A percentile compares a stretch with the other conserved stretches of the same genome.
Conservation (phyloP, 2,329 filamentous ascomycete species). For the Neonectria coccinea region DNA sequence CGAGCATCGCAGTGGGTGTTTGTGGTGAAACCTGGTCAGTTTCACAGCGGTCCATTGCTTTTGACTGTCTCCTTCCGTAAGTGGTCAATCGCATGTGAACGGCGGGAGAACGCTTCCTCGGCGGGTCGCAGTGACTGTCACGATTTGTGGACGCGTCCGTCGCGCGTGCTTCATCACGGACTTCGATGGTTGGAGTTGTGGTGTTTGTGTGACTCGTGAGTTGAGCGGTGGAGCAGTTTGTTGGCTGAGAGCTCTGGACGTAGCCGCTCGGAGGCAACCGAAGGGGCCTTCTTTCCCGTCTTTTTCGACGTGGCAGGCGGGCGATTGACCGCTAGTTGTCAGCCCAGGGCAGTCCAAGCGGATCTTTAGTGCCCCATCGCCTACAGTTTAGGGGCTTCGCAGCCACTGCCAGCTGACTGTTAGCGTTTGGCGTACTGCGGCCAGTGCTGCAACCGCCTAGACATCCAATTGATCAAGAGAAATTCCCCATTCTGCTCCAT, state of each 20-base stretch:
- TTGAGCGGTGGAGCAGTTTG: constrained; percentile 33
- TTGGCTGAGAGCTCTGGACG: constrained; percentile 33
- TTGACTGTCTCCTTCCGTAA: constrained; percentile 18
- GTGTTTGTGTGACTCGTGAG: background rate
- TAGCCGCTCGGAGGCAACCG: constrained; percentile 42
- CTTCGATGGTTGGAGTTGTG: constrained; percentile 19
- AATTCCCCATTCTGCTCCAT: background rate
- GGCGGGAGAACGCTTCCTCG: constrained; percentile 2
- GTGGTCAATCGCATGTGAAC: constrained; percentile 1
- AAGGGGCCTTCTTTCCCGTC: constrained; percentile 26
- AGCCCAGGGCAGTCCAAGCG: constrained; percentile 8
- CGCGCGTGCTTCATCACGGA: constrained; percentile 8
- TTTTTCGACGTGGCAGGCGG: constrained; percentile 33
- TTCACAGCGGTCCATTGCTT: constrained; percentile 34
- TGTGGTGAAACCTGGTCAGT: constrained; percentile 42
- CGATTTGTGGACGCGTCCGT: background rate
- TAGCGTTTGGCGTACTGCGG: constrained; percentile 15
- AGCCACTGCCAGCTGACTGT: constrained; percentile 17
- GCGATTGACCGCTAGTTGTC: constrained; percentile 21
- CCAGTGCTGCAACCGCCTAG: constrained; percentile 6
- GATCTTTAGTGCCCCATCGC: constrained; percentile 1
- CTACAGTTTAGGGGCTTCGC: constrained; percentile 6
- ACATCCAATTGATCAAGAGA: constrained; percentile 16
- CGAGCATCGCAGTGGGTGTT: constrained; percentile 14
- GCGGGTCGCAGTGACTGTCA: constrained; percentile 2